These are phyloP conservation scores for Erythrobasidium yunnanense DNA, from an alignment of 768 basidiomycete species.

Conservation along the genomic window DNA sequence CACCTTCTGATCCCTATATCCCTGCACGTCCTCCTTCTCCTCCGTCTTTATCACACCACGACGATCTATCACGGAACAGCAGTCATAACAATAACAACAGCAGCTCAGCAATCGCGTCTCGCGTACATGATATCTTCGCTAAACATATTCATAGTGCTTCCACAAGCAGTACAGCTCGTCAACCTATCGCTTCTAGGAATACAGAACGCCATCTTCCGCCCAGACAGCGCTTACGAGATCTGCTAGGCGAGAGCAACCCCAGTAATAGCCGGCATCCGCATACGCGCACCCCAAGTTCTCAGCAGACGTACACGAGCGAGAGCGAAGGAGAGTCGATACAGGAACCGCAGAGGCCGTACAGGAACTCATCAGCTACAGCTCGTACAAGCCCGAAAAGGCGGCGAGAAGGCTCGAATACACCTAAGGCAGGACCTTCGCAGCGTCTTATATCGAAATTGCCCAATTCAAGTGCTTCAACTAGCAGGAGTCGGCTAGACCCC, in stretches of 20 bases:
- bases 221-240: conserved; percentile 6
- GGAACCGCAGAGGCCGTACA: not conserved
- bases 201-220: not conserved
- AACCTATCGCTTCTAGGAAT: not conserved
- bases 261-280: no score
- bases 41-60: not conserved
- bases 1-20: not conserved
- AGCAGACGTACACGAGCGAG: not conserved
- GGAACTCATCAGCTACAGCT: not conserved
- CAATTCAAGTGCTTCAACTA: no score
- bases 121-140: conserved; percentile 21
- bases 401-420: not conserved
- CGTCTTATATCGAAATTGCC: no score
- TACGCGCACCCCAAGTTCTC: not conserved
- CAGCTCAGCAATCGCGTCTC: not conserved
- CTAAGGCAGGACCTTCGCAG: no score
- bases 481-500: no score
- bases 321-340: not conserved
- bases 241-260: not conserved
- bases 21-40: not conserved
- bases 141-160: conserved; percentile 19
- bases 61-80: no score
- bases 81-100: not conserved
- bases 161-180: not conserved
- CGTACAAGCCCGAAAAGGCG: not conserved